These are phyloP conservation scores for Adansonia rubrostipa DNA, from an alignment of 441 rosid species.

Conservation along the genomic window DNA sequence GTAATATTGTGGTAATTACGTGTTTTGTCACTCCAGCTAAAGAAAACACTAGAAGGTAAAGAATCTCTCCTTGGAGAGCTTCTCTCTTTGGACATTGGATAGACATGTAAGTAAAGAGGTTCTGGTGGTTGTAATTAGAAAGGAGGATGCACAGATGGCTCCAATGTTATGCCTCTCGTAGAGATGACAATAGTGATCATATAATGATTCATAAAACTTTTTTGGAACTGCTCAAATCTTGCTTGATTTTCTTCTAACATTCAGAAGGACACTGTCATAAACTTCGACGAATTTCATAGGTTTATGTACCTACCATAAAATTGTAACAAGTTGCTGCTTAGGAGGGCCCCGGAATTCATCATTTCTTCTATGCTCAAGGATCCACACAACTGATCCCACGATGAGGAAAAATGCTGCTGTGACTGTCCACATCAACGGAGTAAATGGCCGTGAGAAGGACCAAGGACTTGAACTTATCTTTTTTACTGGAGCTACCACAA, in stretches of 20 bases:
- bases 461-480: slow-evolving; percentile 61
- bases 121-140: not conserved
- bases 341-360: slow-evolving; percentile 93
- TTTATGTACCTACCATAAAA: slow-evolving; percentile 70
- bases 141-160: not conserved
- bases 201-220: not conserved
- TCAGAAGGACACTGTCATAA: slow-evolving; percentile 1
- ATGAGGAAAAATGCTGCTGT: slow-evolving; percentile 67
- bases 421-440: slow-evolving; percentile 79
- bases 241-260: not conserved
- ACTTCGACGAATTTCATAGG: not conserved
- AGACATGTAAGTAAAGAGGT: not conserved
- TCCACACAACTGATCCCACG: slow-evolving; percentile 91
- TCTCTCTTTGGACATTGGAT: not conserved
- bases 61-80: not conserved
- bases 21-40: not conserved
- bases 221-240: not conserved
- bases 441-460: slow-evolving; percentile 86
- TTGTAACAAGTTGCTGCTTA: slow-evolving; percentile 69
- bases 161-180: not conserved
- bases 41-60: not conserved
- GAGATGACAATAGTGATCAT: not conserved
- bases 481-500: slow-evolving; percentile 87
- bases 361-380: slow-evolving; percentile 86
- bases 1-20: not conserved